A percentile compares a stretch with the other conserved stretches of the same genome.
phyloP scores from a whole-genome alignment of 2,329 filamentous ascomycete species.

The Fusarium longipes region DNA sequence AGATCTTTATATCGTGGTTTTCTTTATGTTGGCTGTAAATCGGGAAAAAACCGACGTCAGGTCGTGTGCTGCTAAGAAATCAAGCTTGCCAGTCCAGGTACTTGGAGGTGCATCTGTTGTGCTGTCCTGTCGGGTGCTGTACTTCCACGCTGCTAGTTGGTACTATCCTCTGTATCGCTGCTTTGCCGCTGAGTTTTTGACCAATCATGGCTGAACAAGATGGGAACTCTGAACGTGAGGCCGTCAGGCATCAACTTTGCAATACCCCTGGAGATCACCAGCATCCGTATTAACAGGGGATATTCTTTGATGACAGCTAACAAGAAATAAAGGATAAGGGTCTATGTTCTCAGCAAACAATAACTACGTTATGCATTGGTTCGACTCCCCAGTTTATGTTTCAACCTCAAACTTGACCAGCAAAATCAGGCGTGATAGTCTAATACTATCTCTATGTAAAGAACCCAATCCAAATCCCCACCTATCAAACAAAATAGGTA shows the following conservation, averaged over 20 bases:
- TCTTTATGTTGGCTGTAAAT: conserved; percentile 5
- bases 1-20: conserved; percentile 14
- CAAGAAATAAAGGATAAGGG: background rate
- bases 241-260: conserved; percentile 46
- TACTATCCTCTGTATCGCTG: conserved; percentile 31
- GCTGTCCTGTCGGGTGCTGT: conserved; percentile 37
- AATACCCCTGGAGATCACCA: conserved; percentile 30
- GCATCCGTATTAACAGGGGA: conserved; percentile 3
- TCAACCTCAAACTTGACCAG: background rate
- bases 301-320: background rate
- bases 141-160: conserved; percentile 33
- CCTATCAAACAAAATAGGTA: background rate
- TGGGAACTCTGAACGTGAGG: conserved; percentile 31
- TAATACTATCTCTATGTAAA: background rate
- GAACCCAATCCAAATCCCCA: background rate
- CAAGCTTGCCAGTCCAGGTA: conserved; percentile 35
- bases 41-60: conserved; percentile 12
- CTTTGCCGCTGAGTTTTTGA: conserved; percentile 42
- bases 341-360: background rate
- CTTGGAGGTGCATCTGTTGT: conserved; percentile 34
- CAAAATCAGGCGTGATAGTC: background rate
- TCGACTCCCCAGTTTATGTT: background rate
- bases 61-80: conserved; percentile 31
- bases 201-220: conserved; percentile 44
- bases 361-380: background rate